Evolutionary conservation across 169 alveolate species (phyloP).

Genomic region (Neospora caninum): DNA sequence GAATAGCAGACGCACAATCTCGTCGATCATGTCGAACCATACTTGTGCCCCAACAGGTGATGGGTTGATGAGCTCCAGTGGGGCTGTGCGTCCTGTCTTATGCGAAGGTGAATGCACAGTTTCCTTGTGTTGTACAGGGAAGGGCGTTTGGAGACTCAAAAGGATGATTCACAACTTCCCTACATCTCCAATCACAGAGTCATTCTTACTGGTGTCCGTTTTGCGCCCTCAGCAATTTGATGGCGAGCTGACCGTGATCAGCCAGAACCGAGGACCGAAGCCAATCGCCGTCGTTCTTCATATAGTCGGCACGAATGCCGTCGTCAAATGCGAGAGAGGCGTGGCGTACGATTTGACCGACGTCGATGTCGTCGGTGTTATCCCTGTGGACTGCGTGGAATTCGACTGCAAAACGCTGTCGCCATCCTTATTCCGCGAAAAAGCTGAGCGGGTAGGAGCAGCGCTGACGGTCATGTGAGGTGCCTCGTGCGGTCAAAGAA

Average conservation of each 20-base stretch:
- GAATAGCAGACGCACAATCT: no score
- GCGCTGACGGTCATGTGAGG: not conserved
- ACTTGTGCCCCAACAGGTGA: no score
- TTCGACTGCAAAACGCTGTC: slow-evolving; percentile 44
- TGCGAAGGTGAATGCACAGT: no score
- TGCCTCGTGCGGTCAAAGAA: not conserved
- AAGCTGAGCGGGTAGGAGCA: slow-evolving; percentile 52
- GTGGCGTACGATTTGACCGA: slow-evolving; percentile 33
- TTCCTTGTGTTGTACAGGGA: no score
- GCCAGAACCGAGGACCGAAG: slow-evolving; percentile 25
- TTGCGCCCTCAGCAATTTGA: slow-evolving; percentile 34
- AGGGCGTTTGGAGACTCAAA: no score
- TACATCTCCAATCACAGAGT: no score
- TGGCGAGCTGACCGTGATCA: slow-evolving; percentile 49
- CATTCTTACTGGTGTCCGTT: no score
- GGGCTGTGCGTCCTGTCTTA: no score
- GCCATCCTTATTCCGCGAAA: slow-evolving; percentile 3
- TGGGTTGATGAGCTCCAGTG: no score
- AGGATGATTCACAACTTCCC: no score
- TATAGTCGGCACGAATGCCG: slow-evolving; percentile 10
- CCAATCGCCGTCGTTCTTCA: slow-evolving; percentile 44
- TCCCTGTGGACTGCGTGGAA: slow-evolving; percentile 10
- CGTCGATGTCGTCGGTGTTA: slow-evolving; percentile 41
- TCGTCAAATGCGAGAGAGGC: slow-evolving; percentile 32
- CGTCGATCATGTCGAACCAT: no score